phyloP scores from a whole-genome alignment of 2,329 filamentous ascomycete genomes.

The Sporothrix globosa region DNA sequence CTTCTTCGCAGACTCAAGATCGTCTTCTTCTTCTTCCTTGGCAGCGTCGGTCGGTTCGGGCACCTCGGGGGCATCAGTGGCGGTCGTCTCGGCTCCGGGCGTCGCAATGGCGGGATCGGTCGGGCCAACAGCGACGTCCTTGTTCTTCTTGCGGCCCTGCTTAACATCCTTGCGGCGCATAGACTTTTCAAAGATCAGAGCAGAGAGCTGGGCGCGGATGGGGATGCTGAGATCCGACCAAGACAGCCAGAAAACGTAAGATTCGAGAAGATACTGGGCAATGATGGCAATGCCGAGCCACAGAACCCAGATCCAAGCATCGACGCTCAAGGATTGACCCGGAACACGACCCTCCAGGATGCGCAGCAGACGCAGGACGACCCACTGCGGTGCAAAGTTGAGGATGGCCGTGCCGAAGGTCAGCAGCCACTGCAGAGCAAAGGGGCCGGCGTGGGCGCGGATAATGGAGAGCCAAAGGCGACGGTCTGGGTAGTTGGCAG shows the following conservation, averaged over 20 bases:
- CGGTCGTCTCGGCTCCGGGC: slow-evolving; percentile 40
- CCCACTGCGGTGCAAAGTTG: slow-evolving; percentile 72
- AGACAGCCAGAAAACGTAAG: slow-evolving; percentile 68
- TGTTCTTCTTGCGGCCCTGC: slow-evolving; percentile 55
- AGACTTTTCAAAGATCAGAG: slow-evolving; percentile 75
- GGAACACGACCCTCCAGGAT: slow-evolving; percentile 61
- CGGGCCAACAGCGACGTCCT: slow-evolving; percentile 42
- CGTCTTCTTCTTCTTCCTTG: slow-evolving; percentile 54
- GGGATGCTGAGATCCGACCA: slow-evolving; percentile 66
- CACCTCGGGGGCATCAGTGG: slow-evolving; percentile 32
- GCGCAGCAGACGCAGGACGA: slow-evolving; percentile 66
- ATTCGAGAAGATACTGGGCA: slow-evolving; percentile 63
- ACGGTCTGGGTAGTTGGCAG: slow-evolving; percentile 47
- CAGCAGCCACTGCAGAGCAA: slow-evolving; percentile 63
- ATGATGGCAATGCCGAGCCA: slow-evolving; percentile 65
- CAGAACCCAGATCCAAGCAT: slow-evolving; percentile 70
- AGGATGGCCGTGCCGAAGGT: slow-evolving; percentile 59
- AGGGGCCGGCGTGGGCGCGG: slow-evolving; percentile 57
- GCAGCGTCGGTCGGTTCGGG: slow-evolving; percentile 43
- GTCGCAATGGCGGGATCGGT: slow-evolving; percentile 40
- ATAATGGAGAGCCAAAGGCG: slow-evolving; percentile 65
- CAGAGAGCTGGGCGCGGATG: slow-evolving; percentile 69
- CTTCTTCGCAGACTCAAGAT: slow-evolving; percentile 50
- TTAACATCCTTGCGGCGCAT: slow-evolving; percentile 79
- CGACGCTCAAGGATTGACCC: slow-evolving; percentile 51